phyloP scores from a whole-genome alignment of 805 yeast species.

The Pichia scutulata region DNA sequence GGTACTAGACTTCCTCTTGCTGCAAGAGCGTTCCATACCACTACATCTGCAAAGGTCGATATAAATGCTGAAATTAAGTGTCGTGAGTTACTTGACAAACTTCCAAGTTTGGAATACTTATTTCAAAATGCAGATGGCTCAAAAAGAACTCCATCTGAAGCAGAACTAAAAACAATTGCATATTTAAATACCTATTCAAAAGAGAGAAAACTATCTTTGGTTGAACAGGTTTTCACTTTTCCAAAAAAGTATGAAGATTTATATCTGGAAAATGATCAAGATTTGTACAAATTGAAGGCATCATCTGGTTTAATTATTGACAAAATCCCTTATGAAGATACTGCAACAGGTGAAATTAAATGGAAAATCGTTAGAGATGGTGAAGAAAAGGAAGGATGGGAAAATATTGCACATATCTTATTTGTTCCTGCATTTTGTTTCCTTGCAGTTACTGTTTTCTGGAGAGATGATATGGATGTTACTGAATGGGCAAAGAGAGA shows the following conservation, averaged over 20 bases:
- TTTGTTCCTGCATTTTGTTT: slow-evolving; percentile 64
- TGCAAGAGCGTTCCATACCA: slow-evolving; percentile 9
- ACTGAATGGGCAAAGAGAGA: slow-evolving; percentile 81
- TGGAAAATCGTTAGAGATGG: slow-evolving; percentile 70
- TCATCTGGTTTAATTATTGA: slow-evolving; percentile 64
- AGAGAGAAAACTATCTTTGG: slow-evolving; percentile 44
- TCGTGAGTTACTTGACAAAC: slow-evolving; percentile 49
- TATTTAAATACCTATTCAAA: slow-evolving; percentile 56
- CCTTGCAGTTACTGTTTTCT: slow-evolving; percentile 43
- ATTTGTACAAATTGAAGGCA: slow-evolving; percentile 49
- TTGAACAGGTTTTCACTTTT: slow-evolving; percentile 37
- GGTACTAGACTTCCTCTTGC: neutral
- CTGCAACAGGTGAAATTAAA: slow-evolving; percentile 66
- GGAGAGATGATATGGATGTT: slow-evolving; percentile 42
- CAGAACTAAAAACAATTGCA: slow-evolving; percentile 65
- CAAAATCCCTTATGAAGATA: slow-evolving; percentile 77
- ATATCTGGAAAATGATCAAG: slow-evolving; percentile 53
- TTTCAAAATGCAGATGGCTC: slow-evolving; percentile 74
- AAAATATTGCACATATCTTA: slow-evolving; percentile 58
- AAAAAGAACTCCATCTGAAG: slow-evolving; percentile 59
- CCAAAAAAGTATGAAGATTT: slow-evolving; percentile 45
- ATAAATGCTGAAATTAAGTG: slow-evolving; percentile 46
- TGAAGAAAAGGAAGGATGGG: slow-evolving; percentile 81
- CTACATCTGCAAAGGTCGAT: slow-evolving; percentile 10
- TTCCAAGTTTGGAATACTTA: slow-evolving; percentile 58